Percentiles rank a stretch among this genome's conserved stretches.
These are phyloP conservation scores for Adansonia digitata DNA, from an alignment of 345 rosid genomes.

Conservation along the genomic window DNA sequence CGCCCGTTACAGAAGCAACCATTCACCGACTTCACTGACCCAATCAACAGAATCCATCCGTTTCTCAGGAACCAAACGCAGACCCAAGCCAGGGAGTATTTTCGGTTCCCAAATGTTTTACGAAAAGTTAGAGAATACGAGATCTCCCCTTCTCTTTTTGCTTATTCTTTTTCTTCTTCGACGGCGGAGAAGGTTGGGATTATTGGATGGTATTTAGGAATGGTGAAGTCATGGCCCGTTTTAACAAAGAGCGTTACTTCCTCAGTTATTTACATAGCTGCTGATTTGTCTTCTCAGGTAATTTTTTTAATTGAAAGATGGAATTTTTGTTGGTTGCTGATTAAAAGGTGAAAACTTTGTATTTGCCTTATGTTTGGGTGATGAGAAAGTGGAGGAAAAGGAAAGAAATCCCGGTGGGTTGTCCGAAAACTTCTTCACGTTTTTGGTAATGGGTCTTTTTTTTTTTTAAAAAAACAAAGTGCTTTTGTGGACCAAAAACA, in stretches of 20 bases:
- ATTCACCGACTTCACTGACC: slow-evolving; percentile 18
- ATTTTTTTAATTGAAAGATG: not conserved
- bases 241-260: slow-evolving; percentile 70
- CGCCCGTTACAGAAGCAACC: slow-evolving; percentile 26
- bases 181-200: slow-evolving; percentile 41
- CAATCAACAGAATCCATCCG: slow-evolving; percentile 20
- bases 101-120: slow-evolving; percentile 30
- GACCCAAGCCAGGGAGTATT: slow-evolving; percentile 38
- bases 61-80: slow-evolving; percentile 25
- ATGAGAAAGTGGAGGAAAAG: not conserved
- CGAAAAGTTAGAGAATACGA: slow-evolving; percentile 34
- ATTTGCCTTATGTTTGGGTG: slow-evolving; percentile 6
- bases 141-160: slow-evolving; percentile 18
- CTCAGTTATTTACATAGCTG: slow-evolving; percentile 68
- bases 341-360: not conserved
- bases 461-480: not conserved
- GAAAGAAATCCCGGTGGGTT: not conserved
- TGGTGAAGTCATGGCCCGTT: slow-evolving; percentile 80
- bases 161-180: slow-evolving; percentile 31
- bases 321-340: not conserved
- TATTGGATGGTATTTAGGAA: slow-evolving; percentile 75
- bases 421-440: not conserved
- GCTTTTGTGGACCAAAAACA: not conserved
- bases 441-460: not conserved
- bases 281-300: slow-evolving; percentile 95